Conservation (phyloP, 2,329 filamentous ascomycete genomes). For the Orbilia blumenaviensis region DNA sequence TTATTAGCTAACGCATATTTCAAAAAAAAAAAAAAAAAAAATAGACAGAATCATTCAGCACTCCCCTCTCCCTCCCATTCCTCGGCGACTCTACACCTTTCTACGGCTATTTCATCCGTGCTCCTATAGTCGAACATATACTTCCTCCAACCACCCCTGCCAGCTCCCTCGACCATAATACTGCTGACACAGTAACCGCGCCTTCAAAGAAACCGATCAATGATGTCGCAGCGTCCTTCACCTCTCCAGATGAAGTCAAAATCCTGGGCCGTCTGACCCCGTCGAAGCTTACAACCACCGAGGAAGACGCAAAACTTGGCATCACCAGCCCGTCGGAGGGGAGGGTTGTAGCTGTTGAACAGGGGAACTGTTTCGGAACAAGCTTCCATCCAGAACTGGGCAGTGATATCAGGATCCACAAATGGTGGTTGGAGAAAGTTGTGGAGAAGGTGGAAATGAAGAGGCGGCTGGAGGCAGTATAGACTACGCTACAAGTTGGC, state of each 20-base stretch:
- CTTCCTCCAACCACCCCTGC: conserved; percentile 67
- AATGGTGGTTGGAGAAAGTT: conserved; percentile 88
- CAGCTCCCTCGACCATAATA: conserved; percentile 60
- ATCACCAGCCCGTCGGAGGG: conserved; percentile 62
- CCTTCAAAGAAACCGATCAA: conserved; percentile 57
- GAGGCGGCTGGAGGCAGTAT: conserved; percentile 51
- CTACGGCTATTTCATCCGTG: conserved; percentile 88
- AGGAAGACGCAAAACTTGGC: conserved; percentile 58
- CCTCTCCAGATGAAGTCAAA: conserved; percentile 62
- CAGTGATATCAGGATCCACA: conserved; percentile 84
- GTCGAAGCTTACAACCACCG: conserved; percentile 34
- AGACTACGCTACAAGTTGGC: neutral
- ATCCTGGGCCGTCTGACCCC: conserved; percentile 54
- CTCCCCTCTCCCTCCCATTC: conserved; percentile 57
- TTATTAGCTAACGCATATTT: no score
- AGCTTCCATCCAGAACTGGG: conserved; percentile 97
- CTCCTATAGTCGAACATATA: conserved; percentile 88
- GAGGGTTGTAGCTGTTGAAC: conserved; percentile 84
- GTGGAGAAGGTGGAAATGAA: conserved; percentile 61
- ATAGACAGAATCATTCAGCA: conserved; percentile 52
- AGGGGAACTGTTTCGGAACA: conserved; percentile 91
- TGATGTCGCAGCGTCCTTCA: conserved; percentile 60
- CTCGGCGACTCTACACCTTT: conserved; percentile 66
- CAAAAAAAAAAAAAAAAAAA: neutral
- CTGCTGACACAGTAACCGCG: conserved; percentile 60